Evolutionary conservation across 805 yeast species (phyloP), one percentile per base, ranked within the genome.

Genomic region (Clavispora vitiphila): DNA sequence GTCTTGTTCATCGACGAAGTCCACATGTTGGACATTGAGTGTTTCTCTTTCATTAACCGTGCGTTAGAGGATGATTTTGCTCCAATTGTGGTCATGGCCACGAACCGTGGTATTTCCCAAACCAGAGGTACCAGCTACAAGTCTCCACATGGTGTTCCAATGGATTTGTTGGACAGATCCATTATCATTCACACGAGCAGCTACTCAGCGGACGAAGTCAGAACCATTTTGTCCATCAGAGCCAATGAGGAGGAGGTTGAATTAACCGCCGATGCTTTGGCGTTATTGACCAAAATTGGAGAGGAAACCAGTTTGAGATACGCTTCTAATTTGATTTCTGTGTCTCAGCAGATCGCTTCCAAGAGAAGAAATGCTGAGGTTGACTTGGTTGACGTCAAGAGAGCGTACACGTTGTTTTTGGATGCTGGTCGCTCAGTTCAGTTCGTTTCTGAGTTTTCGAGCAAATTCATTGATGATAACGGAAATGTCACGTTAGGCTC

Each of bases 101-200:
- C 99, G 20, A 93, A 93, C 69, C 78, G 97, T 63, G 99, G 99
- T 40, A 76, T 91, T 44, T 78, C 96, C n/a, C 82, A 78, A 46
- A 89, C 96, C 19, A 79, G 96, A 57, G 99, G 99, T 39, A 87
- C 98, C 23, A 83, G 80, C 58, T 88, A 88, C 69, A 85, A 83
- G 64, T 84, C 96, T 1, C 96, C 99, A 18, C 99, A 93, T 62
- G 99, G 99, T n/a, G 72, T 93, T 44, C 99, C 99, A 34, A 75
- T 86, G 45, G 99, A 93, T 71, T 72, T 93, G 55, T 80, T 93
- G 55, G 99, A 93, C 67, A 79, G 99, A 62, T 78, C 95, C 26
- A 84, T 93, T 51, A 93, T 93, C 48, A 88, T 93, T 50, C 89
- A 93, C 58, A 95, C 99, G 1, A 65, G 77, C 14, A 71, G 78